A percentile compares a stretch with the other conserved stretches of the same genome.
These are phyloP conservation scores for baker's yeast (Saccharomyces cerevisiae) DNA, from an alignment of 805 yeast species.

Conservation along the genomic window DNA sequence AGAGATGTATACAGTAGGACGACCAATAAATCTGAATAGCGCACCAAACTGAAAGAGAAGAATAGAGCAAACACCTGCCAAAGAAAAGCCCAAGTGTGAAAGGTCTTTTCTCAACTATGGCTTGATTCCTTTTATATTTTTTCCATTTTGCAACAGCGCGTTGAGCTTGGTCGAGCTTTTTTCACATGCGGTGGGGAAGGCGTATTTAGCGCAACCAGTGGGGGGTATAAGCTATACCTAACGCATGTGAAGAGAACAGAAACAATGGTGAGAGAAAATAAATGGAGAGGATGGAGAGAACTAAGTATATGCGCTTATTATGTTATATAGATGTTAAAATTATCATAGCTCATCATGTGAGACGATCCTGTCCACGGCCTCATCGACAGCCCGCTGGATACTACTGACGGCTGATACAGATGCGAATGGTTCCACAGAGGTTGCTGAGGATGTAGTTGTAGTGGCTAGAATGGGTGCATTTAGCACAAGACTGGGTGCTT, in stretches of 20 bases:
- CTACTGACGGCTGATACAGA: background rate
- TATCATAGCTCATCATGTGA: slow-evolving; percentile 17
- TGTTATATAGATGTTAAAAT: background rate
- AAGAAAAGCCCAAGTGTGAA: background rate
- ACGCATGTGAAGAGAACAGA: background rate
- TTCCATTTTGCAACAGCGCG: background rate
- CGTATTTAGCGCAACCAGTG: background rate
- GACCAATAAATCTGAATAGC: background rate
- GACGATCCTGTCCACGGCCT: slow-evolving; percentile 21
- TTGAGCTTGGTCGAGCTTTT: background rate
- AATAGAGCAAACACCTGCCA: background rate
- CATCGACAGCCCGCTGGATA: slow-evolving; percentile 18
- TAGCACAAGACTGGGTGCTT: background rate
- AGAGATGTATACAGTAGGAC: background rate
- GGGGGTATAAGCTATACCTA: background rate
- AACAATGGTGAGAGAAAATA: background rate
- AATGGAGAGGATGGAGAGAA: background rate
- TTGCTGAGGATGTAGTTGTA: background rate
- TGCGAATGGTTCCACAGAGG: background rate
- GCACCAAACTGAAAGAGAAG: background rate
- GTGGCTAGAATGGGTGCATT: background rate
- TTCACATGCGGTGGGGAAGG: background rate
- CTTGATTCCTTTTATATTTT: background rate
- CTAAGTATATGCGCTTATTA: background rate
- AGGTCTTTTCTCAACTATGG: background rate